Evolutionary conservation across 192 early-diverging fungal genomes (phyloP).

Genomic region (Backusella macrospora): DNA sequence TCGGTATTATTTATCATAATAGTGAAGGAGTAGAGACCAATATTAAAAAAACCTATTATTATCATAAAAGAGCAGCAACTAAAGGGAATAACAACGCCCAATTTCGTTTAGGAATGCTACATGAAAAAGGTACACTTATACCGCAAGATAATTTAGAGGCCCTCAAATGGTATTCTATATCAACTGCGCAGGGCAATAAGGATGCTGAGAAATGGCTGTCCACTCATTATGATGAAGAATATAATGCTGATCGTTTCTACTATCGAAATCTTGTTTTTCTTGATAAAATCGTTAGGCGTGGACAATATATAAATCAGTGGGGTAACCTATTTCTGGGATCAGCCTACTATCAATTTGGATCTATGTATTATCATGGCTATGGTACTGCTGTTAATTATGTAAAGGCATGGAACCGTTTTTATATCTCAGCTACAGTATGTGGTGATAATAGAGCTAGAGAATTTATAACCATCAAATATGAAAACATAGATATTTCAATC

Average conservation of each 20-base stretch:
- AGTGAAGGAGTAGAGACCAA: neutral
- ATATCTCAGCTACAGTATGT: too few relatives aligned
- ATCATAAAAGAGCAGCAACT: neutral
- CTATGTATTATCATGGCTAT: neutral
- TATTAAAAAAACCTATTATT: neutral
- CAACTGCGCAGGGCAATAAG: neutral
- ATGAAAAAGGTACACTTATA: neutral
- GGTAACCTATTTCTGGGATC: too few relatives aligned
- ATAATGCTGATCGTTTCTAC: neutral
- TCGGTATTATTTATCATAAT: neutral
- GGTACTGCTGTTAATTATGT: neutral
- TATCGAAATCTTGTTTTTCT: neutral
- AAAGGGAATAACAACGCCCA: neutral
- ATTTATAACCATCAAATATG: neutral
- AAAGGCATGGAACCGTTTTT: neutral
- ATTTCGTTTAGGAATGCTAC: neutral
- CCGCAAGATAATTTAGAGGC: neutral
- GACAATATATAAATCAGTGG: too few relatives aligned
- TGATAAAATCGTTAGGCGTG: too few relatives aligned
- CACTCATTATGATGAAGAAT: neutral
- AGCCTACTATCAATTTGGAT: neutral
- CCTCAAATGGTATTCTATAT: neutral
- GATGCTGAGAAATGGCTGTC: neutral
- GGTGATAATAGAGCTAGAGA: too few relatives aligned
- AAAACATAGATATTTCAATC: neutral